Conservation (phyloP, 2,329 filamentous ascomycete genomes). For the Huntiella abstrusa region DNA sequence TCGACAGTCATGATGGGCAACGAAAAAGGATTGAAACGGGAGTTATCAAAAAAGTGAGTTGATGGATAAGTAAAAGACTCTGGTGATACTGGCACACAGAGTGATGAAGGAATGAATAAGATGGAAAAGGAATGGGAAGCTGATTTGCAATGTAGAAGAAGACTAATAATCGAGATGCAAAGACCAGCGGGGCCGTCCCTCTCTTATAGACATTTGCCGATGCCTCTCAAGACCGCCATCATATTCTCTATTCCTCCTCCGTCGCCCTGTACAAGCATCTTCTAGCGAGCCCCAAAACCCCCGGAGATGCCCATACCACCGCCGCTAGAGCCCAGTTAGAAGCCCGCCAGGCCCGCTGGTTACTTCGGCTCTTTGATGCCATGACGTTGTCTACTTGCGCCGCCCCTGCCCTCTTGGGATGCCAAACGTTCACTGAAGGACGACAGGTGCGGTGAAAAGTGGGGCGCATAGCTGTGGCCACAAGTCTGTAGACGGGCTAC, state of each 20-base stretch:
- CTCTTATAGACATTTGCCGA: no score
- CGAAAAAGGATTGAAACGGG: background rate
- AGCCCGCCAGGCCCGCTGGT: background rate
- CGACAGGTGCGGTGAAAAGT: no score
- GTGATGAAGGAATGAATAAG: conserved; percentile 1
- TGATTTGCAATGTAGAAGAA: conserved; percentile 1
- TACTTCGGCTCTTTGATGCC: no score
- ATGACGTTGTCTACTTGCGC: no score
- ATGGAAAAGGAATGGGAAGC: conserved; percentile 2
- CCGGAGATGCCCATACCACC: background rate
- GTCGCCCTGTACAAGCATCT: no score
- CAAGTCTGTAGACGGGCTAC: no score
- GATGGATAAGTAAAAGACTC: background rate
- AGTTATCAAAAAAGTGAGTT: conserved; percentile 3
- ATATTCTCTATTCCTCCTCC: background rate
- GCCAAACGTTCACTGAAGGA: no score
- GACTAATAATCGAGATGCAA: background rate
- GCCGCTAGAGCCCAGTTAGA: background rate
- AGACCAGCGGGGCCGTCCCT: background rate
- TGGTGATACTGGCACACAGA: background rate
- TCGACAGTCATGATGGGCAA: conserved; percentile 8
- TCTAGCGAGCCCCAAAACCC: no score
- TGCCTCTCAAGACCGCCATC: background rate
- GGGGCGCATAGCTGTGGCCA: no score
- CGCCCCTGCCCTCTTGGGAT: no score